These are phyloP conservation scores for Diversispora epigaea DNA, from an alignment of 192 early-diverging fungal species.

Conservation along the genomic window DNA sequence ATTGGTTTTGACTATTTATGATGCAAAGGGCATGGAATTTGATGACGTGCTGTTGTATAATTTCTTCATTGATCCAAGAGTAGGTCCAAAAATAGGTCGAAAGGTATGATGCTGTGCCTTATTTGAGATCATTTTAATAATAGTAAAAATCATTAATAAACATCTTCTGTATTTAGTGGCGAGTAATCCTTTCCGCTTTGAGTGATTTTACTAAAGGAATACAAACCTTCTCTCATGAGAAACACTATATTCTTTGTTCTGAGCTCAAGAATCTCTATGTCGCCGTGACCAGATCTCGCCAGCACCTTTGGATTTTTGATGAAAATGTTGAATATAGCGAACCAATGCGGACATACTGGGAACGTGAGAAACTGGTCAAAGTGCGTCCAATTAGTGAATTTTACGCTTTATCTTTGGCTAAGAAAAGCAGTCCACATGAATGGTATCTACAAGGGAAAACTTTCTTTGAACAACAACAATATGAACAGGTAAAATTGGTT, in stretches of 20 bases:
- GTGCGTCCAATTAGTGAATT: background rate
- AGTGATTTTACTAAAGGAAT: background rate
- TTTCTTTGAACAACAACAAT: conserved; percentile 13
- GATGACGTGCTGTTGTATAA: conserved; percentile 29
- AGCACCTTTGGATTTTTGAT: conserved; percentile 26
- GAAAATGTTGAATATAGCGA: conserved; percentile 1
- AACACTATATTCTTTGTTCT: conserved; percentile 22
- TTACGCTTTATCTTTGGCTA: background rate
- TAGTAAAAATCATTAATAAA: too few relatives aligned
- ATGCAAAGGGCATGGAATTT: conserved; percentile 25
- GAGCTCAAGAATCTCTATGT: conserved; percentile 32
- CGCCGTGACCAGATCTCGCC: conserved; percentile 24
- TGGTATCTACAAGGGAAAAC: conserved; percentile 4
- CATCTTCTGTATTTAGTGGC: conserved; percentile 6
- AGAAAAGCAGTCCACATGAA: background rate
- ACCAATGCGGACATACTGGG: conserved; percentile 18
- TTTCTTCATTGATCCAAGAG: conserved; percentile 16
- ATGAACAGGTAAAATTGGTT: conserved; percentile 20
- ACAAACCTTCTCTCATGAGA: conserved; percentile 14
- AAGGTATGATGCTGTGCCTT: conserved; percentile 11
- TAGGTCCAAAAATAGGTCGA: background rate
- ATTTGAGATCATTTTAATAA: background rate
- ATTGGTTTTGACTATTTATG: conserved; percentile 20
- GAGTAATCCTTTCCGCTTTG: conserved; percentile 7
- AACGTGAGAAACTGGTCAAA: background rate